These are phyloP conservation scores for Gymnopilus junonius DNA, from an alignment of 768 basidiomycete genomes.

Conservation along the genomic window DNA sequence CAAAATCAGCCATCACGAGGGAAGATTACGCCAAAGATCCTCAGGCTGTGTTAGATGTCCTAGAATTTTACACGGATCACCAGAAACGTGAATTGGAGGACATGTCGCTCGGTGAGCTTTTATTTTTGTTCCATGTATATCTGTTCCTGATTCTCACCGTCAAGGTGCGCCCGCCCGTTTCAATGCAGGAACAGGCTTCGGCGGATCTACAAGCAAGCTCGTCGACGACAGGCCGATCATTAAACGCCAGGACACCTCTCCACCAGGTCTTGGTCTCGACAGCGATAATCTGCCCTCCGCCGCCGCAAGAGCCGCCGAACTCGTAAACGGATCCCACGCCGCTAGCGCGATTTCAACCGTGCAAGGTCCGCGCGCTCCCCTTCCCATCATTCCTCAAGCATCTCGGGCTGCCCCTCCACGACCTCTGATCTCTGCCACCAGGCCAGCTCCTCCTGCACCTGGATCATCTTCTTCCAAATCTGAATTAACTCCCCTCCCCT, in stretches of 20 bases:
- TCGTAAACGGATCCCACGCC: conserved; percentile 57
- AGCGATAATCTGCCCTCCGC: conserved; percentile 47
- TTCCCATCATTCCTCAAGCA: conserved; percentile 30
- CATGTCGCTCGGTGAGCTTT: conserved; percentile 35
- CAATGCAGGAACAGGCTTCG: conserved; percentile 90
- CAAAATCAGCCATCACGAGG: conserved; percentile 95
- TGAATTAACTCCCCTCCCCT: conserved; percentile 62
- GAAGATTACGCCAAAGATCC: conserved; percentile 98
- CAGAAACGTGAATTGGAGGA: conserved; percentile 92
- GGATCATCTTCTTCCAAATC: conserved; percentile 49
- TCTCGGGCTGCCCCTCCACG: conserved; percentile 34
- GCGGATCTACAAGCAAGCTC: conserved; percentile 57
- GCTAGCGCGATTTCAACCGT: conserved; percentile 40
- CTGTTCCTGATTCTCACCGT: conserved; percentile 9
- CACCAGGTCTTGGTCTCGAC: conserved; percentile 44
- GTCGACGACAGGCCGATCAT: conserved; percentile 29
- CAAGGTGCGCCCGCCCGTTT: conserved; percentile 76
- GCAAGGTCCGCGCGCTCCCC: conserved; percentile 35
- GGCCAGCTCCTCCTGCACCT: conserved; percentile 75
- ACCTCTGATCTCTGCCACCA: conserved; percentile 48
- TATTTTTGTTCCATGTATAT: conserved; percentile 20
- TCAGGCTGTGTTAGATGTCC: conserved; percentile 95
- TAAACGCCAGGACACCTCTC: conserved; percentile 47
- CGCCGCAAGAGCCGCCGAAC: conserved; percentile 64
- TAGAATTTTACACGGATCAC: conserved; percentile 98